These are phyloP conservation scores for Penicillium sp. DNA, from an alignment of 2,329 filamentous ascomycete species.

Conservation along the genomic window DNA sequence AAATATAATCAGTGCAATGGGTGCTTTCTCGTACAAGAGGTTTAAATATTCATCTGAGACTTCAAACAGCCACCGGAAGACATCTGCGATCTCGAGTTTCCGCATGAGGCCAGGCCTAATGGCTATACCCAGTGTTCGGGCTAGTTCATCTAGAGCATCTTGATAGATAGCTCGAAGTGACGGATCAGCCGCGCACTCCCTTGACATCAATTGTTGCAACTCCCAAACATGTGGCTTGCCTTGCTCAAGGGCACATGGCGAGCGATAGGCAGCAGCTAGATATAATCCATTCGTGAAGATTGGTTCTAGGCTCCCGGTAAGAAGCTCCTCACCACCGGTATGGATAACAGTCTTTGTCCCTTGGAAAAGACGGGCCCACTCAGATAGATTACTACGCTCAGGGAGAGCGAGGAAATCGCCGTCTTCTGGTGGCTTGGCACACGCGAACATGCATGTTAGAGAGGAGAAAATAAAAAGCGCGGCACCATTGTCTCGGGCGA, in stretches of 20 bases:
- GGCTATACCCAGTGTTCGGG: slow-evolving; percentile 6
- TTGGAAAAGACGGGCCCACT: slow-evolving; percentile 41
- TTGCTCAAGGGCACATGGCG: neutral
- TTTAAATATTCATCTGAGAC: slow-evolving; percentile 15
- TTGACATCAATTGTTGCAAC: slow-evolving; percentile 8
- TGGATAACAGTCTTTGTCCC: slow-evolving; percentile 37
- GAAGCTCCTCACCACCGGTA: slow-evolving; percentile 23
- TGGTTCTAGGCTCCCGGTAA: slow-evolving; percentile 6
- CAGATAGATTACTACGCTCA: slow-evolving; percentile 32
- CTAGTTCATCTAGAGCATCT: slow-evolving; percentile 16
- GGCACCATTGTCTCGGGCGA: slow-evolving; percentile 35
- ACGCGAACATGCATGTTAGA: slow-evolving; percentile 38
- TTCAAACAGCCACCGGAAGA: slow-evolving; percentile 21
- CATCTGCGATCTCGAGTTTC: slow-evolving; percentile 19
- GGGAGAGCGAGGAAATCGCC: slow-evolving; percentile 38
- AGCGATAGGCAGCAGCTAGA: neutral
- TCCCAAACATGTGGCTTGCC: slow-evolving; percentile 12
- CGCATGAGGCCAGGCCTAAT: neutral
- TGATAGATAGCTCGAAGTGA: slow-evolving; percentile 7
- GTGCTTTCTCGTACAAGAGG: slow-evolving; percentile 1
- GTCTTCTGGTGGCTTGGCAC: slow-evolving; percentile 35
- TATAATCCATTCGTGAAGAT: slow-evolving; percentile 16
- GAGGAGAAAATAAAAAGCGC: slow-evolving; percentile 43
- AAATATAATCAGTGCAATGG: slow-evolving; percentile 15
- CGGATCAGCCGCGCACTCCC: slow-evolving; percentile 2